Percentiles rank a stretch among this genome's conserved stretches.
Conservation (phyloP, 257 asterid genomes). For the Solanum dulcamara region DNA sequence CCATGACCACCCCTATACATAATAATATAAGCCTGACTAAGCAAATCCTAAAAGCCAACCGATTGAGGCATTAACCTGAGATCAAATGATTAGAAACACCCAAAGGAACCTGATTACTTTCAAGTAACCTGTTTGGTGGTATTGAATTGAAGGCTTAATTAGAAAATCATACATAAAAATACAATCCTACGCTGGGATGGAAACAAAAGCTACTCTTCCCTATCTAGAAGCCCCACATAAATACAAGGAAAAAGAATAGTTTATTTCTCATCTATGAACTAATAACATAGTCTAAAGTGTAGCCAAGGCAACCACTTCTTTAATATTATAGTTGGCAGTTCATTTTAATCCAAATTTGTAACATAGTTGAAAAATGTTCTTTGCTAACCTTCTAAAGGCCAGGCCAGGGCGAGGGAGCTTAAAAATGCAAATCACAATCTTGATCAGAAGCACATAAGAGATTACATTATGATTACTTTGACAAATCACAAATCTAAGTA, state of each 20-base stretch:
- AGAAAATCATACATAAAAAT: not conserved
- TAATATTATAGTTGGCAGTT: not conserved
- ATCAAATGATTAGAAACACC: not conserved
- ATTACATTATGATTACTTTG: not conserved
- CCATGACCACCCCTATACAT: too few relatives aligned
- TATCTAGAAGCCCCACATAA: not conserved
- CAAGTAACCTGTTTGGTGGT: not conserved
- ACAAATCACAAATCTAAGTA: not conserved
- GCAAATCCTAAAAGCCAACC: not conserved
- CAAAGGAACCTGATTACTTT: not conserved
- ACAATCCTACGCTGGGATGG: not conserved
- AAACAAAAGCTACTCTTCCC: not conserved
- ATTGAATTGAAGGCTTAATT: not conserved
- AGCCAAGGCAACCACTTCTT: not conserved
- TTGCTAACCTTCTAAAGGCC: not conserved
- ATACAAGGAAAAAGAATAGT: not conserved
- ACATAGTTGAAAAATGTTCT: not conserved
- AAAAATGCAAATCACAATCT: not conserved
- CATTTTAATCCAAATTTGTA: not conserved
- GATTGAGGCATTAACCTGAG: not conserved
- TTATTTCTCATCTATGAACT: not conserved
- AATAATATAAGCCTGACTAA: not conserved
- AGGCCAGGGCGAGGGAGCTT: not conserved
- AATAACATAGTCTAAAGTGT: not conserved
- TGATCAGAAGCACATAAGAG: not conserved